phyloP scores from a whole-genome alignment of 2,329 filamentous ascomycete genomes.

The Phyllosticta citriasiana region DNA sequence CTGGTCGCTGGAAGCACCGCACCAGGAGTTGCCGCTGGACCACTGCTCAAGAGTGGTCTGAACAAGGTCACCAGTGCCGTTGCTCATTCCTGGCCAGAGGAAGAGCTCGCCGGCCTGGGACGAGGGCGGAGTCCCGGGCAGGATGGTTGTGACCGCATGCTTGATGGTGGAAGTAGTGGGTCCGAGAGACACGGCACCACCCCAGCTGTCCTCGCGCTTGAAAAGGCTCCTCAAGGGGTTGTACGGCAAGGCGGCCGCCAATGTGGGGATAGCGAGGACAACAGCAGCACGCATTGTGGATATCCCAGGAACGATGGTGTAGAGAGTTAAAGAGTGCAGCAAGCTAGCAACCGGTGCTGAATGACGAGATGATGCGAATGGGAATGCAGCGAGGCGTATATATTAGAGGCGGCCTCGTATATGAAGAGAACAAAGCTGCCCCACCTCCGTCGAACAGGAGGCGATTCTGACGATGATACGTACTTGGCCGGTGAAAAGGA shows the following conservation, averaged over 20 bases:
- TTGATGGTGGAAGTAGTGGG: constrained; percentile 28
- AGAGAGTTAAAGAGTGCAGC: not conserved
- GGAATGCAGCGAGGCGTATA: not conserved
- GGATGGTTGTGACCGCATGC: constrained; percentile 32
- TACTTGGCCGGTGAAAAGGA: not conserved
- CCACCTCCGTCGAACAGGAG: not conserved
- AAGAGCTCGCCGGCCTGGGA: constrained; percentile 31
- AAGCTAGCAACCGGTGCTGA: not conserved
- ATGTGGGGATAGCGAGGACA: not conserved
- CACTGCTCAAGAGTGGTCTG: constrained; percentile 35
- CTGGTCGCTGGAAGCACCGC: constrained; percentile 29
- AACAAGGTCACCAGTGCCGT: constrained; percentile 35
- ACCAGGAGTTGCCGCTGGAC: constrained; percentile 31
- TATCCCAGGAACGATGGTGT: not conserved
- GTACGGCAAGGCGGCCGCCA: constrained; percentile 1
- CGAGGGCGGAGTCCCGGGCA: constrained; percentile 29
- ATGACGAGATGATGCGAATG: not conserved
- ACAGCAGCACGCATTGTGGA: not conserved
- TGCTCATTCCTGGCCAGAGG: constrained; percentile 38
- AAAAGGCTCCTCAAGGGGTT: not conserved
- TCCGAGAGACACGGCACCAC: constrained; percentile 30
- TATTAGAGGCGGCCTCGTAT: not conserved
- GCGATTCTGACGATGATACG: not conserved
- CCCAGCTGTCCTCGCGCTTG: constrained; percentile 25
- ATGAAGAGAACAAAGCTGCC: not conserved